Base-by-base conservation (phyloP, 2,329 filamentous ascomycete genomes). In the Metarhizium sp. region DNA sequence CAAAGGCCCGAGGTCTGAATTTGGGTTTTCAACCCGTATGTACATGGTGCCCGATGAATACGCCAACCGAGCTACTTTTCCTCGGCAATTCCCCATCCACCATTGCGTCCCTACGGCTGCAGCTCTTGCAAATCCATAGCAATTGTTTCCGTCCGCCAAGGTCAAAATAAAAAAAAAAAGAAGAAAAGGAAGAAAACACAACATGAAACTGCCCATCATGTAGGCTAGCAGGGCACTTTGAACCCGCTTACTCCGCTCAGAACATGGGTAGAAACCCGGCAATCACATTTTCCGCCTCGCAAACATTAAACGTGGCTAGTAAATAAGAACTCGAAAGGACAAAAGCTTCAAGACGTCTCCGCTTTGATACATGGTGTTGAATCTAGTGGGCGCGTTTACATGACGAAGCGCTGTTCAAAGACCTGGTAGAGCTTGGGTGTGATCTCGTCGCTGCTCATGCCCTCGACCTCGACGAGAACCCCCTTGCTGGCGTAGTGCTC, bases 401-500 rank as follows among this genome's bases (percentile, higher is more conserved):
- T 53, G 46, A 67, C 64, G 56, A 97, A 97, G 55, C 87, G 80
- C 66, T 76, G 82, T 73, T 89, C 85, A 69, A 99, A 89, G 72
- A 96, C 91, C 8, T 77, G 73, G 66, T 90, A 88, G 32, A 99
- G 77, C 75, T 91, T 85, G n/a, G 94, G 94, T 54, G 81, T 92
- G 63, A 99, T 99, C 73, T 97, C 94, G 67, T 99, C 90, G 66
- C 91, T 96, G 69, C 85, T 92, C 72, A 92, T 83, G 25, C 94
- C 94, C 62, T 90, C 78, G 4, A 96, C 90, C 59, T 90, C 89
- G 82, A 88, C 90, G 42, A 99, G 73, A 13, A 96, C 85, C 10
- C 90, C 90, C 68, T 87, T 87, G 60, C 82, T 80, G 51, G 89
- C 87, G 67, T 99, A 99, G 72, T 96, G 90, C 62, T 95, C 88